Evolutionary conservation across 331 rosid species (phyloP).

Genomic region (Saraca asoca): DNA sequence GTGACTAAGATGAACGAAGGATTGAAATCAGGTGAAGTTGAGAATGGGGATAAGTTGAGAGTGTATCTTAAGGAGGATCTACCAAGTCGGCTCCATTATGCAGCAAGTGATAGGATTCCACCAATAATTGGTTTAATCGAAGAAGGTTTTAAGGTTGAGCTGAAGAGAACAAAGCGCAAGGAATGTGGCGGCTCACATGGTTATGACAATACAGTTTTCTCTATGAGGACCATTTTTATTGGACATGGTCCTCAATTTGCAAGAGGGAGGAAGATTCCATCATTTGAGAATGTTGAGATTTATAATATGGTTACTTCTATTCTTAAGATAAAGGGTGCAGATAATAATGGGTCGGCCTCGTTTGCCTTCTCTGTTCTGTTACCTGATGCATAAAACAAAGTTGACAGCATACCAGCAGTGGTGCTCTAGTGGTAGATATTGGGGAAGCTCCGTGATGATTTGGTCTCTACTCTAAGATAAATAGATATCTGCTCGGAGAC

Average conservation of each 20-base stretch:
- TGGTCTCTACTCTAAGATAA: too few species aligned
- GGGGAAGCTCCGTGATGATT: too few species aligned
- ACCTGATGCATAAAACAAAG: slow-evolving; percentile 39
- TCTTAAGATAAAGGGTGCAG: slow-evolving; percentile 74
- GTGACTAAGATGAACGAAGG: slow-evolving; percentile 80
- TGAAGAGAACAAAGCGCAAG: slow-evolving; percentile 48
- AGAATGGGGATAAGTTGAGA: slow-evolving; percentile 66
- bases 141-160: slow-evolving; percentile 87
- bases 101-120: slow-evolving; percentile 63
- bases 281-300: slow-evolving; percentile 90
- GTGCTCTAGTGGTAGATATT: background rate
- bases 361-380: slow-evolving; percentile 69
- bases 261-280: slow-evolving; percentile 78
- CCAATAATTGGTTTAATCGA: slow-evolving; percentile 74
- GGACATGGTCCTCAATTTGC: slow-evolving; percentile 96
- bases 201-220: slow-evolving; percentile 83
- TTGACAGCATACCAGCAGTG: slow-evolving; percentile 7
- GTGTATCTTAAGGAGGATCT: slow-evolving; percentile 84
- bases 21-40: slow-evolving; percentile 74
- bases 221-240: slow-evolving; percentile 87
- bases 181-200: slow-evolving; percentile 98
- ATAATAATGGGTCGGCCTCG: slow-evolving; percentile 75
- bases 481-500: too few species aligned
- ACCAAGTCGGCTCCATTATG: slow-evolving; percentile 81
- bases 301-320: slow-evolving; percentile 83